phyloP scores from a whole-genome alignment of 441 rosid genomes.

The Corymbia calophylla region DNA sequence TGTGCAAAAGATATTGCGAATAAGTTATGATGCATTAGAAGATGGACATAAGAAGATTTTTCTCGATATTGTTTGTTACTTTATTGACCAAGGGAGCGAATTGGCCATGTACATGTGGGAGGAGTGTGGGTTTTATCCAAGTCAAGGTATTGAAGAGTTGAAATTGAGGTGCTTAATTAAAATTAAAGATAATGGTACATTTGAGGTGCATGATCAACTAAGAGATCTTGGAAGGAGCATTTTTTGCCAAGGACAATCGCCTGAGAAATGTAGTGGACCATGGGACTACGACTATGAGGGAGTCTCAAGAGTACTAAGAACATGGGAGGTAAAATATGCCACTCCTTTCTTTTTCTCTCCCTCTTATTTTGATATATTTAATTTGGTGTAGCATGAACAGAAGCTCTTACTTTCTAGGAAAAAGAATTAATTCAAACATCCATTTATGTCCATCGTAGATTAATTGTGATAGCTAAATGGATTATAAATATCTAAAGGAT shows the following conservation, averaged over 20 bases:
- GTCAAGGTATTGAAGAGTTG: neutral
- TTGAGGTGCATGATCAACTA: neutral
- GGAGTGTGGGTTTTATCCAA: neutral
- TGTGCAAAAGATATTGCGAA: accelerated
- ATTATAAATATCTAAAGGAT: no score
- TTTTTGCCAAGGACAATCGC: no score
- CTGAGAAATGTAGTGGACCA: neutral
- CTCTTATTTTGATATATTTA: no score
- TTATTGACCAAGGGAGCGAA: accelerated
- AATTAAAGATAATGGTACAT: accelerated
- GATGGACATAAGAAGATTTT: no score
- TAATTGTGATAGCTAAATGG: no score
- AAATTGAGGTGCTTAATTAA: neutral
- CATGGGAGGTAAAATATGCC: accelerated
- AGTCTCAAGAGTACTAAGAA: accelerated
- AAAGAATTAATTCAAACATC: no score
- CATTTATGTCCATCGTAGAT: no score
- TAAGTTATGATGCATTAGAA: no score
- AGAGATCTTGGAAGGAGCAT: neutral
- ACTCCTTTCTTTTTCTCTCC: no score
- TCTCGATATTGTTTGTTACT: no score
- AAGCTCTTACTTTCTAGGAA: no score
- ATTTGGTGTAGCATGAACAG: no score
- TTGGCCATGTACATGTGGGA: neutral
- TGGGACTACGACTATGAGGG: accelerated